These are phyloP conservation scores for Ogataea henricii DNA, from an alignment of 805 yeast genomes.

Conservation along the genomic window DNA sequence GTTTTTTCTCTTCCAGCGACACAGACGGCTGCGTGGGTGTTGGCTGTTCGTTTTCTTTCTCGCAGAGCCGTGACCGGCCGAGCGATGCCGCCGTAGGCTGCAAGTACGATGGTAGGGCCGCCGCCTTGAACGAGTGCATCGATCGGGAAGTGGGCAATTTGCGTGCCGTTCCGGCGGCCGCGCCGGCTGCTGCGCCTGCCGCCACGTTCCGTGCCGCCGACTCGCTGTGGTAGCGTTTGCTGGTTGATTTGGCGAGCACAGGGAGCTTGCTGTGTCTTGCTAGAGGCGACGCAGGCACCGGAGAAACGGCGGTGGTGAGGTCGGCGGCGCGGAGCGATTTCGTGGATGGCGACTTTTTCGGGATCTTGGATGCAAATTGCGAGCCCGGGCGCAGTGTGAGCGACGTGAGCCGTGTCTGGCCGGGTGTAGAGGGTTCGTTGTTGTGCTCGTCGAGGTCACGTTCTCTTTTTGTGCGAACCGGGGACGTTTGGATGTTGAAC, in stretches of 20 bases:
- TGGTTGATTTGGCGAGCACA: slow-evolving; percentile 9
- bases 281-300: background rate
- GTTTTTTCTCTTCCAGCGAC: slow-evolving; percentile 11
- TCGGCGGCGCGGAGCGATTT: slow-evolving; percentile 14
- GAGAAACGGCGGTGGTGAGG: slow-evolving; percentile 5
- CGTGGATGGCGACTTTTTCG: slow-evolving; percentile 26
- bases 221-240: slow-evolving; percentile 18
- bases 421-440: background rate
- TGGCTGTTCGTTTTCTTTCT: slow-evolving; percentile 21
- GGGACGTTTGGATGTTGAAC: slow-evolving; percentile 11
- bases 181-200: background rate
- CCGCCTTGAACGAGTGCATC: slow-evolving; percentile 12
- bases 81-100: slow-evolving; percentile 26
- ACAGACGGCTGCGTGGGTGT: background rate
- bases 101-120: slow-evolving; percentile 21
- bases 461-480: slow-evolving; percentile 12
- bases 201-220: slow-evolving; percentile 3
- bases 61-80: slow-evolving; percentile 12
- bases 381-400: slow-evolving; percentile 20
- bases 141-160: slow-evolving; percentile 14
- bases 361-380: slow-evolving; percentile 27
- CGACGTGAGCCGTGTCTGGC: slow-evolving; percentile 15
- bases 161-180: background rate
- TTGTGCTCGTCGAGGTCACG: slow-evolving; percentile 6
- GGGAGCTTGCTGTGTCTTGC: slow-evolving; percentile 19